Base-by-base conservation (phyloP, 805 yeast genomes). In the Kodamaea lidongshanica region DNA sequence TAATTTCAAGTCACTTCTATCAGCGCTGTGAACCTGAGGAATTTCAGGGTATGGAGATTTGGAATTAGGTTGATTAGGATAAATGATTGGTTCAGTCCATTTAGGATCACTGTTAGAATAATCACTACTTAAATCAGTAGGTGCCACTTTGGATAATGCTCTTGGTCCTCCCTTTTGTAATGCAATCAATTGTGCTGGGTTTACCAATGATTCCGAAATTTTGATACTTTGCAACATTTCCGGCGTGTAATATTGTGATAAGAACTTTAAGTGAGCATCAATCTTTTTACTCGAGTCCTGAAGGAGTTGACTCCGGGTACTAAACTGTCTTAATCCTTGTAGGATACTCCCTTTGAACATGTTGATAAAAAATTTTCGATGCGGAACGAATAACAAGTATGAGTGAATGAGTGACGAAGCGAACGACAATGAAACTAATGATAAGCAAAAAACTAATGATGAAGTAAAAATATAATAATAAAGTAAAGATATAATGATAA, bases 181-280 rank as follows among this genome's bases (percentile, higher is more conserved):
- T 13, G 55, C 50, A 35, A 61, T 51, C 60, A 76, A 74, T 39
- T 79, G 72, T 28, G 72, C 63, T 12, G 94, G 89, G 7, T 74
- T 65, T 30, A 87, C 76, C 12, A 73, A 67, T 4, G 80, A 65
- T 59, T 89, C 96, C 0, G 96, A 84, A 25, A 80, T 68, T 44
- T 81, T 66, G 42, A 92, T 85, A 31, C 94, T 74, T 50, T 85
- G 83, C 39, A 89, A 71, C 29, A 88, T 67, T 35, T 79, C 81
- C 18, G 87, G 84, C 6, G 89, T 75, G 55, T 89, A 89, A 63
- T 79, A 89, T 50, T 86, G 76, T 27, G 74, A 56, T 42, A 88
- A 66, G 40, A 64, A 67, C 25, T 72, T 69, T 40, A 75, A 44
- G 53, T 79, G 86, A 35, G 61, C 38, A 9, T 47, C 39, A 11